phyloP scores from a whole-genome alignment of 306 rosid genomes.

The Abrus precatorius region DNA sequence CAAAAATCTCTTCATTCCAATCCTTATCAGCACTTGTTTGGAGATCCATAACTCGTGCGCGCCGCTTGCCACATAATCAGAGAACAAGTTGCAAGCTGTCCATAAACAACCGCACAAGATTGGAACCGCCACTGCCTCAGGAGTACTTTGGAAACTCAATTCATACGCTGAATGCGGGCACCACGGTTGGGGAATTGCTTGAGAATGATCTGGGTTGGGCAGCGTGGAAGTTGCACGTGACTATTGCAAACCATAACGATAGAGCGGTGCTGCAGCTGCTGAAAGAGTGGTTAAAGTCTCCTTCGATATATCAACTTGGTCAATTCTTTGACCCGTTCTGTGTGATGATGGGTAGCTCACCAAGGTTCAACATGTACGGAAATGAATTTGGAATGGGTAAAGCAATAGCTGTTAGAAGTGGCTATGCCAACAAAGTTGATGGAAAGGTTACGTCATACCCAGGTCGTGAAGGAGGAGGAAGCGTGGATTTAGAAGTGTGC shows the following conservation, averaged over 20 bases:
- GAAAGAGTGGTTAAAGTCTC: conserved; percentile 54
- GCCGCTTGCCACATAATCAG: conserved; percentile 7
- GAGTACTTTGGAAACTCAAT: conserved; percentile 61
- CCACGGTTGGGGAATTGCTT: conserved; percentile 54
- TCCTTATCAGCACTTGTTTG: conserved; percentile 64
- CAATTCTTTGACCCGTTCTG: conserved; percentile 29
- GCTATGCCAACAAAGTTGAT: conserved; percentile 58
- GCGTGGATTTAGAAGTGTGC: conserved; percentile 64
- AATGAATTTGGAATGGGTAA: conserved; percentile 78
- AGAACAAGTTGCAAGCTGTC: conserved; percentile 51
- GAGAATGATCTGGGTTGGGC: conserved; percentile 60
- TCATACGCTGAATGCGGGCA: neutral
- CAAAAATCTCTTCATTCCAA: conserved; percentile 60
- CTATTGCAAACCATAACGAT: conserved; percentile 48
- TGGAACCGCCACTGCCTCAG: conserved; percentile 54
- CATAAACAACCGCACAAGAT: conserved; percentile 51
- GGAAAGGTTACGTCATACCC: conserved; percentile 57
- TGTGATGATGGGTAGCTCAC: conserved; percentile 64
- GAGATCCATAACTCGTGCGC: conserved; percentile 61
- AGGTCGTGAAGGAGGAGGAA: conserved; percentile 62
- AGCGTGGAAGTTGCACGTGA: conserved; percentile 61
- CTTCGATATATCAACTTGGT: neutral
- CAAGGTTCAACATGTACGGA: conserved; percentile 61
- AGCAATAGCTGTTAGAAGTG: conserved; percentile 59
- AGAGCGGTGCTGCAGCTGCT: neutral